Evolutionary conservation across 495 filamentous ascomycete genomes (phyloP).

Genomic region (Aspergillus biplanus): DNA sequence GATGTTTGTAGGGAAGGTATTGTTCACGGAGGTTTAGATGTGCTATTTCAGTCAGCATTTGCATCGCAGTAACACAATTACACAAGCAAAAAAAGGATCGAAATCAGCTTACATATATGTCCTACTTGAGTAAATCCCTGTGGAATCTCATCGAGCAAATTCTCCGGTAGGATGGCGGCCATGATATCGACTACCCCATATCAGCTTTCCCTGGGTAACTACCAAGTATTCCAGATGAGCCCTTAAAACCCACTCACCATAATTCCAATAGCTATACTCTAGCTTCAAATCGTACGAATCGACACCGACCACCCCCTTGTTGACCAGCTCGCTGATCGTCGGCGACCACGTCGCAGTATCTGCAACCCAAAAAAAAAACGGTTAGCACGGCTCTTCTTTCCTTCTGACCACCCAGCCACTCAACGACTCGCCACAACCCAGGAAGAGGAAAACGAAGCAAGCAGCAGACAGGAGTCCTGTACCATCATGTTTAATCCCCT

Average conservation of each 20-base stretch:
- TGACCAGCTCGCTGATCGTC: constrained; percentile 66
- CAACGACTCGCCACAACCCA: constrained; percentile 53
- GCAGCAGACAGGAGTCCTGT: constrained; percentile 14
- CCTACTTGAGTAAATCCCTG: constrained; percentile 83
- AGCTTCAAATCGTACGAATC: constrained; percentile 75
- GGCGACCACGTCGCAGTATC: constrained; percentile 75
- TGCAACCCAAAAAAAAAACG: constrained; percentile 45
- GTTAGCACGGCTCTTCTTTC: not conserved
- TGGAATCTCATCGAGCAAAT: constrained; percentile 73
- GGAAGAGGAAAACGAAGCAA: constrained; percentile 11
- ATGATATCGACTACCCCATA: constrained; percentile 74
- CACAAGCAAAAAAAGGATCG: constrained; percentile 11
- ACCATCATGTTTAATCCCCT: constrained; percentile 72
- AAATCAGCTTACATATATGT: constrained; percentile 69
- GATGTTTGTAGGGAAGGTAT: constrained; percentile 77
- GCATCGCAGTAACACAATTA: not conserved
- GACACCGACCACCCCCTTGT: constrained; percentile 65
- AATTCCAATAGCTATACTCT: constrained; percentile 85
- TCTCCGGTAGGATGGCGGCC: constrained; percentile 70
- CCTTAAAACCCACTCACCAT: constrained; percentile 55
- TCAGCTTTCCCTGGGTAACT: constrained; percentile 2
- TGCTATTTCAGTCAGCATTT: constrained; percentile 44
- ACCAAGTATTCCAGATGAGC: not conserved
- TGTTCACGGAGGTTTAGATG: constrained; percentile 87
- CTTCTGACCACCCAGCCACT: constrained; percentile 34